Conservation (phyloP, 1,139 yeast genomes). For the Scheffersomyces illinoinensis region DNA sequence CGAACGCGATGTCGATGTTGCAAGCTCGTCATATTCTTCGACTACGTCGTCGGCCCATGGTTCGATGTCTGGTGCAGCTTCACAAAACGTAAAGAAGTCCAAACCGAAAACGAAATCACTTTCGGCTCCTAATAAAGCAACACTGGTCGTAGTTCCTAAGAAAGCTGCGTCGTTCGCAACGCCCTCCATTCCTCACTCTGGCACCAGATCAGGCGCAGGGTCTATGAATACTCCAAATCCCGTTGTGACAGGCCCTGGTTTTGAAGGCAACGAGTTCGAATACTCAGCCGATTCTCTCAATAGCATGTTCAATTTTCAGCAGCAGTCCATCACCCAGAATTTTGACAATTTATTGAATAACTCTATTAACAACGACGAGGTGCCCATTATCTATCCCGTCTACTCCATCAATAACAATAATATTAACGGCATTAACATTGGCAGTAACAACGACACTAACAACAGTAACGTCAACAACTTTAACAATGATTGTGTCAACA, state of each 20-base stretch:
- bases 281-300: constrained; percentile 1
- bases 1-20: not conserved
- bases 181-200: not conserved
- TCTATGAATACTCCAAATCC: not conserved
- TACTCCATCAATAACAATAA: constrained; percentile 24
- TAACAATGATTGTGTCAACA: not conserved
- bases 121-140: not conserved
- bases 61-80: not conserved
- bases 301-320: constrained; percentile 1
- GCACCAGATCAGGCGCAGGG: not conserved
- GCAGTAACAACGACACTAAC: not conserved
- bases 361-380: constrained; percentile 18
- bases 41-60: not conserved
- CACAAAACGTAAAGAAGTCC: not conserved
- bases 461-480: not conserved
- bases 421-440: not conserved
- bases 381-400: constrained; percentile 40
- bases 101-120: not conserved
- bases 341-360: constrained; percentile 26
- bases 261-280: not conserved
- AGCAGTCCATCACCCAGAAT: constrained; percentile 23
- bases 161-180: not conserved
- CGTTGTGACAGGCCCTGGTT: not conserved
- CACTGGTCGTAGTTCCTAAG: not conserved
- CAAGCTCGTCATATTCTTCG: not conserved